Conservation (phyloP, 106 monocot genomes). For the Chionographis japonica region DNA sequence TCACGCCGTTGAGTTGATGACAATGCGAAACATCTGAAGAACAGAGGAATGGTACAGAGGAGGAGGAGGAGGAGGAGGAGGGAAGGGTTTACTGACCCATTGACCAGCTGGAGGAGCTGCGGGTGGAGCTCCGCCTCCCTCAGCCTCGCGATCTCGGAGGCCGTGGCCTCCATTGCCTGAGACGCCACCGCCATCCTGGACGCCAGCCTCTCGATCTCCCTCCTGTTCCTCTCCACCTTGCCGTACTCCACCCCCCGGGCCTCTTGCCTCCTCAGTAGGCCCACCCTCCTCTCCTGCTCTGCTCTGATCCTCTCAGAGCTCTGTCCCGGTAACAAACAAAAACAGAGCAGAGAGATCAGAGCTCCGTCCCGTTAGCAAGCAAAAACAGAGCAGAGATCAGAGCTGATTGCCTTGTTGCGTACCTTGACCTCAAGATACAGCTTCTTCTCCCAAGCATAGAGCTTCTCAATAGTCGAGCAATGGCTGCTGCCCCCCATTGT, state of each 20-base stretch:
- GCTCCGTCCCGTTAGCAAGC: no score
- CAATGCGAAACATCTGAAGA: no score
- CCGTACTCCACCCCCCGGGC: conserved; percentile 57
- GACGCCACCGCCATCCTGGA: conserved; percentile 70
- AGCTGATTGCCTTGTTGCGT: neutral
- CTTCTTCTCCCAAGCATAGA: conserved; percentile 98
- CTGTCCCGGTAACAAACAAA: conserved; percentile 26
- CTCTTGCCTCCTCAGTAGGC: conserved; percentile 50
- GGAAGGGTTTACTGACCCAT: conserved; percentile 38
- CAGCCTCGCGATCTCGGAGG: conserved; percentile 72
- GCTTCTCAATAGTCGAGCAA: conserved; percentile 82
- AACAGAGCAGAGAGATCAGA: neutral
- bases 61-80: conserved; percentile 1
- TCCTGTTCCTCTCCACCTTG: conserved; percentile 87
- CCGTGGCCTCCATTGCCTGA: conserved; percentile 85
- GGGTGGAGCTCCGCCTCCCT: conserved; percentile 89
- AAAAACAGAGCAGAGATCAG: neutral
- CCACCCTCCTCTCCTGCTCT: conserved; percentile 65
- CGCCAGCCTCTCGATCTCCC: conserved; percentile 78
- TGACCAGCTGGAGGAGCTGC: conserved; percentile 78
- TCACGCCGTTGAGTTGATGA: no score
- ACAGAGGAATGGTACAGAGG: no score
- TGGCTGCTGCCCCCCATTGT: conserved; percentile 29
- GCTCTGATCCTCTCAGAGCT: conserved; percentile 35
- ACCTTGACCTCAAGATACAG: conserved; percentile 89